Evolutionary conservation across 2,329 filamentous ascomycete genomes (phyloP), one percentile per base, ranked within the genome.

Genomic region (Verticillium zaregamsianum): DNA sequence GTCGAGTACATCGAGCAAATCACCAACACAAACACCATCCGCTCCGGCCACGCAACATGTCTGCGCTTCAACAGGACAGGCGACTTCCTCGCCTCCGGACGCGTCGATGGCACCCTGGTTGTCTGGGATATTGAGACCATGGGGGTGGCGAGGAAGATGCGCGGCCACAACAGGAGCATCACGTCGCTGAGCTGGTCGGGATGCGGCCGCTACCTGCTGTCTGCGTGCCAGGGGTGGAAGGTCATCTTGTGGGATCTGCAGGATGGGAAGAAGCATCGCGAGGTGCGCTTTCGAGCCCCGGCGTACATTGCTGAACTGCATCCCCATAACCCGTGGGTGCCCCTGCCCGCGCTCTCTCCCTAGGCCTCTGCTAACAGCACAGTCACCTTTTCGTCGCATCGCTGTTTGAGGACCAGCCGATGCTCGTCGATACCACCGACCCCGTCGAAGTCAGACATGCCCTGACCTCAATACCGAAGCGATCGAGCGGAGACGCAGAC

Each of bases 91-190:
- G 95, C 95, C 55, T 96, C 93, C 33, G 95, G 95, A 66, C 89
- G 95, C 72, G 91, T 93, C 65, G 95, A 99, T 78, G 95, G 95
- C 67, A 95, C 92, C 5, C 90, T 99, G 49, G 92, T 96, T 61
- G 90, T 99, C 56, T 99, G 96, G 84, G 95, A 99, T 73, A 87
- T 98, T 58, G 96, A 99, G 77, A 99, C 96, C 11, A 96, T 96
- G 83, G 94, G 95, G 40, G 92, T 98, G 5, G 95, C 95, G 62
- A 90, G 93, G 72, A 99, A 98, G 78, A 81, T 99, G 66, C 88
- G 92, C 66, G 95, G 94, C 14, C 95, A 99, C 77, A 96, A 91
- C 58, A 89, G 92, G 72, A 94, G 95, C 73, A 93, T 99, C 62
- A 94, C 96, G 68, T 97, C 92, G 59, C 77, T 99, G 63, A 96